phyloP scores from a whole-genome alignment of 2,329 filamentous ascomycete species.

The Whalleya microplaca region DNA sequence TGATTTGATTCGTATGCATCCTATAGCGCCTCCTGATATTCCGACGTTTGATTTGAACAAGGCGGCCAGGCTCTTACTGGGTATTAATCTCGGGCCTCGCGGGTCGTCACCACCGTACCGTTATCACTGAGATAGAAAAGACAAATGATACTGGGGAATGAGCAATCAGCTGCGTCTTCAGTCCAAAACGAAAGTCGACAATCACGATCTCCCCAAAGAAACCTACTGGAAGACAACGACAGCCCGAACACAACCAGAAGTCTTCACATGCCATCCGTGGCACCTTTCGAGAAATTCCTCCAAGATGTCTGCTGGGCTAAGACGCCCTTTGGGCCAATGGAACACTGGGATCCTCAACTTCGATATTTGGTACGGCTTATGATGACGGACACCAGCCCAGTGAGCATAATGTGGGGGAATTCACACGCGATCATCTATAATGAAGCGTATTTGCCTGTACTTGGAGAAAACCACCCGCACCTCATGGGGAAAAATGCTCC shows the following conservation, averaged over 20 bases:
- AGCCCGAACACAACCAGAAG: background rate
- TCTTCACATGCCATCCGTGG: background rate
- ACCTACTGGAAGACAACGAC: background rate
- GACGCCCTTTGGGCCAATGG: slow-evolving; percentile 46
- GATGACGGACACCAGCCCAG: slow-evolving; percentile 41
- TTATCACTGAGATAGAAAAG: no score
- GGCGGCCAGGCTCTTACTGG: no score
- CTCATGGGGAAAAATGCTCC: slow-evolving; percentile 42
- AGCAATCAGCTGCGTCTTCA: background rate
- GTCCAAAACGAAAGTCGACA: background rate
- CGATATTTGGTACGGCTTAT: slow-evolving; percentile 41
- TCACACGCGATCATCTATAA: slow-evolving; percentile 41
- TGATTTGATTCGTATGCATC: no score
- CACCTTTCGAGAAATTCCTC: slow-evolving; percentile 12
- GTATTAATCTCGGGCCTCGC: no score
- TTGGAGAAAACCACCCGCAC: slow-evolving; percentile 39
- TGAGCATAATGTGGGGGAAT: slow-evolving; percentile 42
- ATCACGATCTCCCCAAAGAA: background rate
- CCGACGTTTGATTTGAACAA: no score
- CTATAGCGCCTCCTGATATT: no score
- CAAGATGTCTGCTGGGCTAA: slow-evolving; percentile 43
- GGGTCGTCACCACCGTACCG: no score
- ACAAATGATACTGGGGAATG: slow-evolving; percentile 1
- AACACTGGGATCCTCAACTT: slow-evolving; percentile 44
- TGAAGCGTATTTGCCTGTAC: slow-evolving; percentile 37